These are phyloP conservation scores for Kluyveromyces sp. DNA, from an alignment of 1,139 yeast species.

Conservation along the genomic window DNA sequence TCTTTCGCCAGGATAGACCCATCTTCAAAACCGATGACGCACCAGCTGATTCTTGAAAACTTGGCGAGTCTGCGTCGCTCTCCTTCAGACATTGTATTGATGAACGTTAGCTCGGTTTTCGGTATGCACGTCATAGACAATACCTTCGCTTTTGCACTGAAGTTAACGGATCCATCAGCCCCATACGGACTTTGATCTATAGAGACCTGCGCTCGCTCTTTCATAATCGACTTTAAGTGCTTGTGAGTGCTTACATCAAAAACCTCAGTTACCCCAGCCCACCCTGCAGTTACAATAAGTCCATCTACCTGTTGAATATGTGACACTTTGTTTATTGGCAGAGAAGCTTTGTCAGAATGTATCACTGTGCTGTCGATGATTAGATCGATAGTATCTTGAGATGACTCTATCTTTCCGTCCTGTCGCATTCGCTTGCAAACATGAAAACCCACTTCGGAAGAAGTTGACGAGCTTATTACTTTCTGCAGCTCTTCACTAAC, in stretches of 20 bases:
- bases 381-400: background rate
- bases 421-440: background rate
- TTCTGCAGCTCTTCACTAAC: constrained; percentile 4
- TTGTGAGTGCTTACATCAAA: background rate
- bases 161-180: background rate
- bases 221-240: background rate
- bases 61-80: constrained; percentile 15
- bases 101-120: background rate
- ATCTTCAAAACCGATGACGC: constrained; percentile 28
- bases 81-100: constrained; percentile 8
- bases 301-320: constrained; percentile 5
- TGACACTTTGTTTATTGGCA: constrained; percentile 6
- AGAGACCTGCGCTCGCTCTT: constrained; percentile 4
- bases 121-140: background rate
- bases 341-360: background rate
- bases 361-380: background rate
- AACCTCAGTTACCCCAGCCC: constrained; percentile 6
- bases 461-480: constrained; percentile 14
- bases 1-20: constrained; percentile 23
- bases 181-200: constrained; percentile 4
- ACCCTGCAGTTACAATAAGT: constrained; percentile 2
- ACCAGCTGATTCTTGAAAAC: constrained; percentile 20
- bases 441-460: constrained; percentile 13
- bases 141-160: background rate
- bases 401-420: background rate